These are phyloP conservation scores for Aspergillus affinis DNA, from an alignment of 495 filamentous ascomycete genomes.

Conservation along the genomic window DNA sequence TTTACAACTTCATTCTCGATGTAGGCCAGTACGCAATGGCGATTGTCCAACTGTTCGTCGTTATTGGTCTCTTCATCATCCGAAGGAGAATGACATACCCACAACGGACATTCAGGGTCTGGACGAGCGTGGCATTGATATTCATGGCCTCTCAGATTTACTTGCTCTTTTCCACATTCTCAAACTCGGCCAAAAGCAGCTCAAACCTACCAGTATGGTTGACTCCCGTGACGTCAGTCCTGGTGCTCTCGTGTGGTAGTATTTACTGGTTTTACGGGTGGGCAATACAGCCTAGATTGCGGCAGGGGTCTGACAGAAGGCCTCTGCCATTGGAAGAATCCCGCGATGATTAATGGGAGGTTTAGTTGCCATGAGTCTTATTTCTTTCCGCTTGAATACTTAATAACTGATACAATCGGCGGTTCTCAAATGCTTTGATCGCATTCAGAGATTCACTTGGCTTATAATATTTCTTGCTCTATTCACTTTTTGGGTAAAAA, in stretches of 20 bases:
- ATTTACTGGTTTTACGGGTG: conserved; percentile 19
- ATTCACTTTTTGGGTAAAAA: too few species aligned
- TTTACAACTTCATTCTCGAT: conserved; percentile 68
- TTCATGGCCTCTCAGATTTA: conserved; percentile 38
- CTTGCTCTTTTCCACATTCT: conserved; percentile 20
- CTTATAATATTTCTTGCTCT: too few species aligned
- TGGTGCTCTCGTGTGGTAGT: not conserved
- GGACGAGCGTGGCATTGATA: conserved; percentile 40
- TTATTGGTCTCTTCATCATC: conserved; percentile 59
- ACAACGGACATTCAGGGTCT: conserved; percentile 62
- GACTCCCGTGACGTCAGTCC: not conserved
- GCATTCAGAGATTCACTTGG: not conserved
- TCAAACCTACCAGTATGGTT: conserved; percentile 3
- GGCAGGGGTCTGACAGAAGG: not conserved
- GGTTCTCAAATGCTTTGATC: not conserved
- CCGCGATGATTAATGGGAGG: not conserved
- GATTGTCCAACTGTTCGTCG: conserved; percentile 56
- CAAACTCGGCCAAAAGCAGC: not conserved
- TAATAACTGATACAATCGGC: not conserved
- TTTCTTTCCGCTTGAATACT: too few species aligned
- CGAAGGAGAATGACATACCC: conserved; percentile 55
- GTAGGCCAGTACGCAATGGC: conserved; percentile 66
- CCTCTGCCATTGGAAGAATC: not conserved
- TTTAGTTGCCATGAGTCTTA: too few species aligned
- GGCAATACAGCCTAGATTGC: conserved; percentile 14